A percentile compares a stretch with the other conserved stretches of the same genome.
Evolutionary conservation across 306 rosid genomes (phyloP).

Genomic region (Adenanthera pavonina): DNA sequence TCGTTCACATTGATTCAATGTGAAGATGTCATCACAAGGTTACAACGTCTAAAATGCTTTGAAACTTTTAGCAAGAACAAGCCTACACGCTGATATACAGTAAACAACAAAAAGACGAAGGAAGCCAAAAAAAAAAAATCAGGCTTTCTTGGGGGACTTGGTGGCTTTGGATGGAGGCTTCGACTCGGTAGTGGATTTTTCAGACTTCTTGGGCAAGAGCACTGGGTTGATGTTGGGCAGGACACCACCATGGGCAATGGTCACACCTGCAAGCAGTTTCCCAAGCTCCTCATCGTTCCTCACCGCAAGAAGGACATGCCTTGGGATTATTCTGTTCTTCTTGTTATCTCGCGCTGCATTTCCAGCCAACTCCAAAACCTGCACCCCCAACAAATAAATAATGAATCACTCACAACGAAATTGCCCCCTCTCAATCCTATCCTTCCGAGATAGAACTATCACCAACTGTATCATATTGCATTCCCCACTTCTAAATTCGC

Average conservation of each 20-base stretch:
- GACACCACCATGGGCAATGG: conserved; percentile 53
- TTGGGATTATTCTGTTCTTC: conserved; percentile 50
- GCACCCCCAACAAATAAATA: background rate
- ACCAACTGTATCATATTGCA: background rate
- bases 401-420: background rate
- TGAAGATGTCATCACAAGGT: background rate
- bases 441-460: background rate
- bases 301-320: conserved; percentile 50
- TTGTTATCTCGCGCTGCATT: conserved; percentile 54
- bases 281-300: conserved; percentile 56
- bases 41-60: background rate
- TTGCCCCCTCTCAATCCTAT: background rate
- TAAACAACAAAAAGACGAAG: conserved; percentile 17
- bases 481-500: background rate
- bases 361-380: conserved; percentile 54
- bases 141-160: conserved; percentile 53
- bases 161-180: conserved; percentile 55
- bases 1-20: conserved; percentile 20
- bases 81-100: conserved; percentile 40
- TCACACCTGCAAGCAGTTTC: conserved; percentile 47
- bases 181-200: conserved; percentile 23
- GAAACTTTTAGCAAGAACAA: background rate
- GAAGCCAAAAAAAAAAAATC: background rate
- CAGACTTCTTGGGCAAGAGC: conserved; percentile 48
- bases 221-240: conserved; percentile 53